A percentile compares a stretch with the other conserved stretches of the same genome.
phyloP scores from a whole-genome alignment of 768 basidiomycete species.

The Termitomyces sp. region DNA sequence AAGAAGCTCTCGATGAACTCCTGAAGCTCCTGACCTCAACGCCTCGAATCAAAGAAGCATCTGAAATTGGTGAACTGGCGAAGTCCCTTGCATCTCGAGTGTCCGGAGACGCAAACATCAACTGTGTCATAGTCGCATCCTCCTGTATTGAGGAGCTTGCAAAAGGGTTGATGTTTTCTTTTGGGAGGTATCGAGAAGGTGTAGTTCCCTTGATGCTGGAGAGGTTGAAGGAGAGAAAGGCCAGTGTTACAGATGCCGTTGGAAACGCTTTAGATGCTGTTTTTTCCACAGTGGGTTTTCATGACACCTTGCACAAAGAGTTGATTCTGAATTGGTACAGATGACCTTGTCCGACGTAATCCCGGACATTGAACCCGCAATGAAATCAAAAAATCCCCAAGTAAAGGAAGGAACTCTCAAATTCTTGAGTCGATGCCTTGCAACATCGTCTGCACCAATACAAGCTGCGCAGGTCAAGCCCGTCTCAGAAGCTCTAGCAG shows the following conservation, averaged over 20 bases:
- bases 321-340: conserved; percentile 34
- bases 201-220: conserved; percentile 80
- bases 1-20: conserved; percentile 85
- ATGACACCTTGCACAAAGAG: conserved; percentile 1
- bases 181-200: conserved; percentile 67
- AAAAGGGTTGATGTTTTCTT: conserved; percentile 70
- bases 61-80: conserved; percentile 72
- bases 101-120: conserved; percentile 89
- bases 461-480: conserved; percentile 75
- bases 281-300: conserved; percentile 67
- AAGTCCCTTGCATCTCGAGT: conserved; percentile 77
- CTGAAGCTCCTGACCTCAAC: conserved; percentile 61
- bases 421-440: conserved; percentile 77
- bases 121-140: conserved; percentile 88
- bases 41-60: conserved; percentile 73
- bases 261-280: conserved; percentile 86
- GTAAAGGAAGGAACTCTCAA: conserved; percentile 91
- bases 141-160: conserved; percentile 82
- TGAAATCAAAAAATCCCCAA: conserved; percentile 93
- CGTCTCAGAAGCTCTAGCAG: conserved; percentile 69
- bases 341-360: conserved; percentile 75
- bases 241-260: conserved; percentile 84
- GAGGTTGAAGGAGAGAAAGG: conserved; percentile 91
- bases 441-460: conserved; percentile 65
- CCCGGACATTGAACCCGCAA: conserved; percentile 71